These are phyloP conservation scores for Hirsutella minnesotensis DNA, from an alignment of 2,329 filamentous ascomycete species.

Conservation along the genomic window DNA sequence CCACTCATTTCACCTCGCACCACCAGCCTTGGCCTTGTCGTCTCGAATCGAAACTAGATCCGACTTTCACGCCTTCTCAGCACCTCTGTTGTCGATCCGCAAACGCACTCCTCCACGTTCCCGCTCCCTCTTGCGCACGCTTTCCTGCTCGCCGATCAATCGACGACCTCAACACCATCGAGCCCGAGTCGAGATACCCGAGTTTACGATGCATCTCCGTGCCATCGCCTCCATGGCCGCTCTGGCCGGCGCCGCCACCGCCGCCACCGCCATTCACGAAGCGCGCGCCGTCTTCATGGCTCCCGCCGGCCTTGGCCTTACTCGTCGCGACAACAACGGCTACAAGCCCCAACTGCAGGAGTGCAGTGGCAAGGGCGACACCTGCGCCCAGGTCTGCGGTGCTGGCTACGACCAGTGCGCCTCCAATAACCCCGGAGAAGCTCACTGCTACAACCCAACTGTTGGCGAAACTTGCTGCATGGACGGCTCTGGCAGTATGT, in stretches of 20 bases:
- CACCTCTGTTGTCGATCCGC: too few relatives aligned
- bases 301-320: slow-evolving; percentile 27
- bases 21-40: neutral
- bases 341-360: slow-evolving; percentile 36
- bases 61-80: too few relatives aligned
- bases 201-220: slow-evolving; percentile 23
- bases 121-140: neutral
- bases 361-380: slow-evolving; percentile 31
- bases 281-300: slow-evolving; percentile 21
- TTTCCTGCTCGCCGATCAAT: neutral
- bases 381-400: slow-evolving; percentile 45
- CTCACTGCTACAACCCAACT: slow-evolving; percentile 46
- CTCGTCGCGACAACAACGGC: slow-evolving; percentile 30
- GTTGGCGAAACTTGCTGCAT: slow-evolving; percentile 45
- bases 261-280: slow-evolving; percentile 18
- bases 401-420: slow-evolving; percentile 35
- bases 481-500: slow-evolving; percentile 44
- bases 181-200: neutral
- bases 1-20: slow-evolving; percentile 2
- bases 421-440: slow-evolving; percentile 29
- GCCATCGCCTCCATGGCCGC: slow-evolving; percentile 15
- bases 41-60: too few relatives aligned
- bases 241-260: slow-evolving; percentile 14
- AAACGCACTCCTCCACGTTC: too few relatives aligned
- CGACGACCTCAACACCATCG: neutral